These are phyloP conservation scores for Alliaria petiolata DNA, from an alignment of 345 rosid genomes.

Conservation along the genomic window DNA sequence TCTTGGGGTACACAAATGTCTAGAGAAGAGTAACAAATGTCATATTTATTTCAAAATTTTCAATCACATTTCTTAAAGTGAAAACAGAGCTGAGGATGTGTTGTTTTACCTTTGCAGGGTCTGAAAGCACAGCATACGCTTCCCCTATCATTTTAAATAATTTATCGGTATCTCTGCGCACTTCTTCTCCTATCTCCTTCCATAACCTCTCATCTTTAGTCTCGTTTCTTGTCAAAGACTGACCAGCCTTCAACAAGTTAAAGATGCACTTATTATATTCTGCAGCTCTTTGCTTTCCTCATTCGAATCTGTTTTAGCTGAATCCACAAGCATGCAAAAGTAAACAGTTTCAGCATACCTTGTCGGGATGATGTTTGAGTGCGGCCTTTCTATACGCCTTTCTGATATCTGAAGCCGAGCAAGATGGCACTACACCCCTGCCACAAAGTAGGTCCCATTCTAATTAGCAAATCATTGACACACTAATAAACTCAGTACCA, in stretches of 20 bases:
- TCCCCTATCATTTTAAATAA: constrained; percentile 95
- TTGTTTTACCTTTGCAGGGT: constrained; percentile 55
- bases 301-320: neutral
- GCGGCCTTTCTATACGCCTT: constrained; percentile 96
- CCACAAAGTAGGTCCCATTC: constrained; percentile 3
- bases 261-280: neutral
- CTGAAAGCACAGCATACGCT: constrained; percentile 93
- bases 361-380: constrained; percentile 98
- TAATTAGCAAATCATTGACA: constrained; percentile 11
- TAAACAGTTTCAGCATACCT: constrained; percentile 44
- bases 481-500: neutral
- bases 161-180: constrained; percentile 76
- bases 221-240: constrained; percentile 69
- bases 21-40: neutral
- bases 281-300: neutral
- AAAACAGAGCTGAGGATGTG: neutral
- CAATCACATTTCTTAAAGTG: neutral
- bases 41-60: neutral
- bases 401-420: constrained; percentile 74
- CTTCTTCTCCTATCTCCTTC: constrained; percentile 90
- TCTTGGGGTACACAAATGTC: too few relatives aligned
- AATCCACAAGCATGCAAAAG: constrained; percentile 1
- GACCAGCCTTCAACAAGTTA: constrained; percentile 61
- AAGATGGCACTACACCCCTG: constrained; percentile 84
- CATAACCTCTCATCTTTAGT: constrained; percentile 67